Evolutionary conservation across 2,329 filamentous ascomycete species (phyloP).

Genomic region (Aspergillus floridensis): DNA sequence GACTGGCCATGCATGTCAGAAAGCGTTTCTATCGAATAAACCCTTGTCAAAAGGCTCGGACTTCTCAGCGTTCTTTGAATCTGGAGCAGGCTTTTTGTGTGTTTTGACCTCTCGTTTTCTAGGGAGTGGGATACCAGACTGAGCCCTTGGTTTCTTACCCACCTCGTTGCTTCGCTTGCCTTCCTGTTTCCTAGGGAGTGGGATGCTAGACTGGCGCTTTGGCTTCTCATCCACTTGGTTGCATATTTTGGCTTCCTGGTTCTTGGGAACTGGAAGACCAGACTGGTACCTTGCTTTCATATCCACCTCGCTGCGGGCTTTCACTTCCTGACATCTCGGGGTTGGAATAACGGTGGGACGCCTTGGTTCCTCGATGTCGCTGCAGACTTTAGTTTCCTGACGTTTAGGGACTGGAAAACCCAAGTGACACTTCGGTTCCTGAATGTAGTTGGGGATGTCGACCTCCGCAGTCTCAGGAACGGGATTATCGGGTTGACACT

Average conservation of each 20-base stretch:
- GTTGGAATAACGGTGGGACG: too few relatives aligned
- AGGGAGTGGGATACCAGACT: background rate
- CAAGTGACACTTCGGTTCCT: background rate
- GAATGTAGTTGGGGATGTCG: background rate
- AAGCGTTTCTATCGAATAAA: slow-evolving; percentile 17
- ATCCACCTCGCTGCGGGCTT: too few relatives aligned
- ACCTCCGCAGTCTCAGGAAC: background rate
- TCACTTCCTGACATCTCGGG: too few relatives aligned
- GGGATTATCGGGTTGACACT: too few relatives aligned
- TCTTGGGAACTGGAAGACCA: too few relatives aligned
- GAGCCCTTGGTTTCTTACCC: background rate
- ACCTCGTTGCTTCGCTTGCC: background rate
- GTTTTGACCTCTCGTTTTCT: background rate
- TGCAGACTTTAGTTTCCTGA: too few relatives aligned
- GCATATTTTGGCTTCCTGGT: too few relatives aligned
- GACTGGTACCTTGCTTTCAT: too few relatives aligned
- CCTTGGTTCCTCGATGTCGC: background rate
- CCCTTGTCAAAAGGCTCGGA: background rate
- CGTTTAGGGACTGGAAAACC: too few relatives aligned
- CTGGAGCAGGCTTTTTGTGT: background rate
- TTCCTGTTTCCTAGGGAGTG: background rate
- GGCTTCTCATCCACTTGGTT: too few relatives aligned
- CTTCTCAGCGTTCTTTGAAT: background rate
- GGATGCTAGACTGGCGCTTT: too few relatives aligned
- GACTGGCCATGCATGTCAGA: slow-evolving; percentile 6